Conservation (phyloP, 1,284 basidiomycete genomes). For the Pyrrhoderma lamaoense region DNA sequence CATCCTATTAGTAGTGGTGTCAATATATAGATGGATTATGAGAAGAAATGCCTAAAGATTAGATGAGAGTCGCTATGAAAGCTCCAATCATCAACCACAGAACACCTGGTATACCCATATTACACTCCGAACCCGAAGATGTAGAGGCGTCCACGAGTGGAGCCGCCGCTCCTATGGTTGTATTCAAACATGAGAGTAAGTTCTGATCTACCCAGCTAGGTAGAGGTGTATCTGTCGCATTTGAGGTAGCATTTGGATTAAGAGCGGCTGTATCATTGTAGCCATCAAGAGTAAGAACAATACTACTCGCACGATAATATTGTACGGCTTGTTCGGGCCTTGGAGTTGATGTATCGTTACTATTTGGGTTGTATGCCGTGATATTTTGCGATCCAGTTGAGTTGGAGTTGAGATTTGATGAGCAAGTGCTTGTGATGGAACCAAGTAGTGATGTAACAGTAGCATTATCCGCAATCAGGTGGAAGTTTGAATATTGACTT, state of each 20-base stretch:
- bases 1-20: too few species aligned
- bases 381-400: constrained; percentile 3
- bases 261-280: constrained; percentile 36
- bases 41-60: too few species aligned
- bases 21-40: too few species aligned
- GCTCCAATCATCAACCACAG: too few species aligned
- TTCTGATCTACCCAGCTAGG: constrained; percentile 32
- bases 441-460: constrained; percentile 16
- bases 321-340: constrained; percentile 32
- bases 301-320: constrained; percentile 35
- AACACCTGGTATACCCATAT: too few species aligned
- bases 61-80: too few species aligned
- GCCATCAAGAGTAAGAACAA: constrained; percentile 35
- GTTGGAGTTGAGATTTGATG: constrained; percentile 10
- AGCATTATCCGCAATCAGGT: constrained; percentile 19
- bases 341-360: neutral
- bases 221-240: constrained; percentile 30
- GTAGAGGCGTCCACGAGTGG: constrained; percentile 23
- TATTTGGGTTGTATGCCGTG: constrained; percentile 4
- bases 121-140: too few species aligned
- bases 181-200: constrained; percentile 36
- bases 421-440: constrained; percentile 18
- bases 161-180: constrained; percentile 35
- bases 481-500: constrained; percentile 26
- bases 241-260: constrained; percentile 20